These are phyloP conservation scores for Tetrahymena malaccensis DNA, from an alignment of 73 alveolate genomes.

Conservation along the genomic window DNA sequence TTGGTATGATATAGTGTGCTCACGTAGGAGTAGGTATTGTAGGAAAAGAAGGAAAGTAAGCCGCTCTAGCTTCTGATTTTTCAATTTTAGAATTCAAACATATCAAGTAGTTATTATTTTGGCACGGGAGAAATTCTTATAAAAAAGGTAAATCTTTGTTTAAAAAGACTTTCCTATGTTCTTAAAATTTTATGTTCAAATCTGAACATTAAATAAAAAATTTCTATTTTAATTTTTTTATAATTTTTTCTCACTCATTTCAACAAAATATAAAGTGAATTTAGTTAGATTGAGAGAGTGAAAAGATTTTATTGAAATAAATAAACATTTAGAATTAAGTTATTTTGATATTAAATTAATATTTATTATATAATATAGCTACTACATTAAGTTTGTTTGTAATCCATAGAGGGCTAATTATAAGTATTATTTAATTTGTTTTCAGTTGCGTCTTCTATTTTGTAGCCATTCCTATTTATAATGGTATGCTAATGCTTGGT, in stretches of 20 bases:
- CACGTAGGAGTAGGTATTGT: conserved; percentile 90
- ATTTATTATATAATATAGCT: not conserved
- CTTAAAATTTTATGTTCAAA: too few species aligned
- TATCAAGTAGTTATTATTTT: conserved; percentile 2
- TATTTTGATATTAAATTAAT: not conserved
- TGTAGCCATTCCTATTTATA: conserved; percentile 94
- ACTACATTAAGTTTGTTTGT: conserved; percentile 52
- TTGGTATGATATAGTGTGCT: conserved; percentile 80
- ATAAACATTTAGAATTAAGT: too few species aligned
- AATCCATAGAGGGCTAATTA: conserved; percentile 94
- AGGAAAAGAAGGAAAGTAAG: conserved; percentile 92
- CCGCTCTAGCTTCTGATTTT: conserved; percentile 84
- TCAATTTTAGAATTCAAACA: conserved; percentile 54
- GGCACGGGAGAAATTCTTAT: conserved; percentile 44
- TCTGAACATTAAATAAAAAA: too few species aligned
- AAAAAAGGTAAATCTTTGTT: not conserved
- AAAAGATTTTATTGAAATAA: too few species aligned
- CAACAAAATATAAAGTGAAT: too few species aligned
- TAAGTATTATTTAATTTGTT: conserved; percentile 80
- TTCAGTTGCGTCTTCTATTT: conserved; percentile 80
- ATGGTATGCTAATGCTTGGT: conserved; percentile 93
- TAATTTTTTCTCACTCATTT: too few species aligned
- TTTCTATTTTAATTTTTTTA: too few species aligned
- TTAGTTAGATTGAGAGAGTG: too few species aligned
- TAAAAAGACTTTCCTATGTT: too few species aligned